phyloP scores from a whole-genome alignment of 2,329 filamentous ascomycete genomes.

The Botrytis paeoniae region DNA sequence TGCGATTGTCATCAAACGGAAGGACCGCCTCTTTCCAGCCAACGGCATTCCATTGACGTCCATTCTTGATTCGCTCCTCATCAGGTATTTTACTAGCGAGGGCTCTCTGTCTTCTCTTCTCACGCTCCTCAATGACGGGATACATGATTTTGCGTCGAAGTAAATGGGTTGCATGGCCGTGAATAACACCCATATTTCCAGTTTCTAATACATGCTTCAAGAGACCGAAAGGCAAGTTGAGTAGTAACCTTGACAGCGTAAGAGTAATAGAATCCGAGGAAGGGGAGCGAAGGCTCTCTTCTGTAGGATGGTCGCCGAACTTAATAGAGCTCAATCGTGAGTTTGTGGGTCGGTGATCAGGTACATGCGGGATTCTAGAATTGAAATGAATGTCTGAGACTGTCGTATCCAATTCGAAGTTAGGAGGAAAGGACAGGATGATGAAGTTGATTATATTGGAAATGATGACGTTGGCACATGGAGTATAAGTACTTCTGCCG shows the following conservation, averaged over 20 bases:
- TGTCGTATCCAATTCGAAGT: constrained; percentile 57
- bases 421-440: constrained; percentile 55
- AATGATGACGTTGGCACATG: constrained; percentile 53
- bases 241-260: constrained; percentile 61
- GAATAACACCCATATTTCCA: constrained; percentile 49
- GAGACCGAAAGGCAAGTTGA: constrained; percentile 67
- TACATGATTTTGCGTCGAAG: constrained; percentile 49
- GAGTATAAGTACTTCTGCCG: constrained; percentile 48
- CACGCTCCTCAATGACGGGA: constrained; percentile 54
- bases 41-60: constrained; percentile 35
- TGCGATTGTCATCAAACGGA: constrained; percentile 23
- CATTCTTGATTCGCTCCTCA: constrained; percentile 31
- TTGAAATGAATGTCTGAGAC: constrained; percentile 47
- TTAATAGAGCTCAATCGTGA: constrained; percentile 62
- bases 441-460: constrained; percentile 57
- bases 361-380: constrained; percentile 45
- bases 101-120: constrained; percentile 47
- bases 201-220: constrained; percentile 66
- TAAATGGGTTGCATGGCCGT: constrained; percentile 49
- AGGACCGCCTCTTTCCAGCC: constrained; percentile 38
- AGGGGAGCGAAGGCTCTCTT: constrained; percentile 39
- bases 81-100: constrained; percentile 30
- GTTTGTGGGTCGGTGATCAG: constrained; percentile 39
- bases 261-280: constrained; percentile 38
- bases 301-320: constrained; percentile 60